phyloP scores from a whole-genome alignment of 2,329 filamentous ascomycete species.

The Ophiosphaerella narmari region DNA sequence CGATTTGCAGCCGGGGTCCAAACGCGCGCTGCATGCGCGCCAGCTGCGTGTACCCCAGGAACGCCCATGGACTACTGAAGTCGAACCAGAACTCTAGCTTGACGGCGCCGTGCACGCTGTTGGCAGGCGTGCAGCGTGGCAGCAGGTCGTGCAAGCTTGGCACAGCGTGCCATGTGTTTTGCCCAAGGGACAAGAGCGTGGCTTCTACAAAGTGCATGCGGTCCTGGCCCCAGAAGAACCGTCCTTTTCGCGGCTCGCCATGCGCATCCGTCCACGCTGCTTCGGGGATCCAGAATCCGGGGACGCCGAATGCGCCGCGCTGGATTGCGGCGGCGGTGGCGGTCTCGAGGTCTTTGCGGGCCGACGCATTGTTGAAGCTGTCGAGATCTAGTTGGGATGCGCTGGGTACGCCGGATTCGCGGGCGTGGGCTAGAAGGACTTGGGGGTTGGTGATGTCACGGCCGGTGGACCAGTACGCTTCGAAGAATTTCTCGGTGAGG shows the following conservation, averaged over 20 bases:
- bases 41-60: conserved; percentile 41
- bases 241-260: conserved; percentile 16
- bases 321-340: conserved; percentile 36
- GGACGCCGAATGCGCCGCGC: conserved; percentile 42
- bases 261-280: conserved; percentile 22
- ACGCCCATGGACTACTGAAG: conserved; percentile 43
- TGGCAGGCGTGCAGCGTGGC: conserved; percentile 24
- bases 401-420: conserved; percentile 27
- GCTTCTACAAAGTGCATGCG: conserved; percentile 46
- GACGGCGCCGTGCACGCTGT: conserved; percentile 8
- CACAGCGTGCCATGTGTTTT: conserved; percentile 14
- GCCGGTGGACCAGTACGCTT: conserved; percentile 41
- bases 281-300: conserved; percentile 40
- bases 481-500: conserved; percentile 33
- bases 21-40: conserved; percentile 32
- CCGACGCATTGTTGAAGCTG: conserved; percentile 21
- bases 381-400: conserved; percentile 6
- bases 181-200: conserved; percentile 18
- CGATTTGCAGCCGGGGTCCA: conserved; percentile 28
- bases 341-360: conserved; percentile 30
- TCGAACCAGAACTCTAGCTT: conserved; percentile 43
- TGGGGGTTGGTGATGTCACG: conserved; percentile 30
- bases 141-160: conserved; percentile 23
- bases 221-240: conserved; percentile 45
- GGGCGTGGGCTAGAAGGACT: conserved; percentile 28